Percentiles rank a stretch among this genome's conserved stretches.
Evolutionary conservation across 2,329 filamentous ascomycete species (phyloP).

Genomic region (Chalaropsis ovoidea): DNA sequence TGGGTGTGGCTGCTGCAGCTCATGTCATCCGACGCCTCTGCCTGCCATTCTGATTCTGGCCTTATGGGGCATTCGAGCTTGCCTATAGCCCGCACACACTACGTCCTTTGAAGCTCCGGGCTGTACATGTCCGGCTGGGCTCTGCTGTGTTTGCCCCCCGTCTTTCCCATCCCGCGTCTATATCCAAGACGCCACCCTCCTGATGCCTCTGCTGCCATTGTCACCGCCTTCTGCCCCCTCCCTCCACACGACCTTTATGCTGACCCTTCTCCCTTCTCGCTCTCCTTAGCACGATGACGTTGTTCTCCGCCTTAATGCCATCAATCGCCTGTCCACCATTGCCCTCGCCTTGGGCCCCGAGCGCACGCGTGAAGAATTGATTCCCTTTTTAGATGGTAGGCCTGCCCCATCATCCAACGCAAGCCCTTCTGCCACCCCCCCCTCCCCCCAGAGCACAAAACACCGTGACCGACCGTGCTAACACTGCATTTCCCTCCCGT

Average conservation of each 20-base stretch:
- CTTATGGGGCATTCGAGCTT: background rate
- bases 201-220: background rate
- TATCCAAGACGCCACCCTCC: background rate
- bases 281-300: slow-evolving; percentile 83
- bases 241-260: background rate
- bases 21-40: background rate
- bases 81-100: background rate
- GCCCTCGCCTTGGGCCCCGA: slow-evolving; percentile 91
- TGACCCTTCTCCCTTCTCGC: background rate
- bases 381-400: slow-evolving; percentile 97
- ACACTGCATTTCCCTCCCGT: slow-evolving; percentile 30
- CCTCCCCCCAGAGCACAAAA: slow-evolving; percentile 26
- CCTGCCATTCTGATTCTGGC: background rate
- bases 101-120: background rate
- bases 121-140: background rate
- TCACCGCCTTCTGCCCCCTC: background rate
- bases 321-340: slow-evolving; percentile 95
- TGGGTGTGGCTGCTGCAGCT: background rate
- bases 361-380: slow-evolving; percentile 94
- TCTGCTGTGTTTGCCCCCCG: background rate
- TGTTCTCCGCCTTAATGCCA: slow-evolving; percentile 92
- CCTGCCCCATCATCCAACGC: slow-evolving; percentile 14
- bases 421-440: background rate
- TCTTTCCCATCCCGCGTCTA: too few species aligned
- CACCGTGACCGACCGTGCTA: slow-evolving; percentile 28